phyloP scores from a whole-genome alignment of 2,329 filamentous ascomycete species.

The Cercospora canescens region DNA sequence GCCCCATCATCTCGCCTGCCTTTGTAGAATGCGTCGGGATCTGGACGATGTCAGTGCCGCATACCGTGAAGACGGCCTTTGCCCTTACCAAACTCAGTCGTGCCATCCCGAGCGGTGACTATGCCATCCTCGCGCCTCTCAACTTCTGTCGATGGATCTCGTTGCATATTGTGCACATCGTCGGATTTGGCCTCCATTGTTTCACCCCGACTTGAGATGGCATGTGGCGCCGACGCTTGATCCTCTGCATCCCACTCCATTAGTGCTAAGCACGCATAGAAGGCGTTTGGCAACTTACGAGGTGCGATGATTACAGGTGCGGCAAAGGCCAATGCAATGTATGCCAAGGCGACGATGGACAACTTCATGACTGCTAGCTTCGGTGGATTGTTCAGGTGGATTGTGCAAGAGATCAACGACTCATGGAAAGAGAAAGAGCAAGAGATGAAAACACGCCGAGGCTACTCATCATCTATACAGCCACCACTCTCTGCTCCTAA shows the following conservation, averaged over 20 bases:
- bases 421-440: neutral
- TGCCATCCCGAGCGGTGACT: conserved; percentile 1
- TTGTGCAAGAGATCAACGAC: neutral
- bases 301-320: conserved; percentile 14
- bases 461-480: neutral
- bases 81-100: conserved; percentile 9
- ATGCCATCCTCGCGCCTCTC: neutral
- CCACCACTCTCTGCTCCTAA: neutral
- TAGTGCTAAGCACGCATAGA: neutral
- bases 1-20: neutral
- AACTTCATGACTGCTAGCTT: conserved; percentile 10
- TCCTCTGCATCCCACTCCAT: neutral
- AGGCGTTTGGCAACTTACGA: conserved; percentile 4
- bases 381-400: neutral
- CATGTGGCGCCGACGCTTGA: neutral
- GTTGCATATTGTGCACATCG: neutral
- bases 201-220: conserved; percentile 8
- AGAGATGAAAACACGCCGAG: neutral
- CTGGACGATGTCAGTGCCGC: neutral
- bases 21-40: conserved; percentile 16
- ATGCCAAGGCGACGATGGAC: conserved; percentile 7
- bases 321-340: conserved; percentile 7
- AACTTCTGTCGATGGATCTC: neutral
- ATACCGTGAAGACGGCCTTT: neutral
- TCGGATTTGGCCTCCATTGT: conserved; percentile 12